Conservation (phyloP, 106 monocot species). For the Dioscorea alata region DNA sequence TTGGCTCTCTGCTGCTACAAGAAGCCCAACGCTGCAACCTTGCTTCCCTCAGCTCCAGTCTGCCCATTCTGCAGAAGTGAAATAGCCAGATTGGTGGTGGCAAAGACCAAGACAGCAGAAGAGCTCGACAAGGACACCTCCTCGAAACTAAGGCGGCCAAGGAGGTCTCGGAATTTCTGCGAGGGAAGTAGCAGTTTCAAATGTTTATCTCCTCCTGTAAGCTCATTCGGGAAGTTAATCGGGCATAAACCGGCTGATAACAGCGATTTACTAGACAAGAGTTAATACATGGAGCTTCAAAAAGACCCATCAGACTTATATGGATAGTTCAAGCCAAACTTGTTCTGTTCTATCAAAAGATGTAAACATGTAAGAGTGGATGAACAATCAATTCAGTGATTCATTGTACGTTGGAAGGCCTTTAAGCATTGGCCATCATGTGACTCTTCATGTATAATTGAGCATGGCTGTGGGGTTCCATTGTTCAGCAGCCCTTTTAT, state of each 20-base stretch:
- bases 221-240: conserved; percentile 21
- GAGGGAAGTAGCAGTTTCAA: conserved; percentile 41
- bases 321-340: no score
- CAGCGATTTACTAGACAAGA: neutral
- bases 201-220: conserved; percentile 19
- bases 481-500: no score
- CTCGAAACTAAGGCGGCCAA: conserved; percentile 10
- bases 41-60: conserved; percentile 4
- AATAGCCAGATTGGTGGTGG: conserved; percentile 13
- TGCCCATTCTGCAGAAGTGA: conserved; percentile 25
- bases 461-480: no score
- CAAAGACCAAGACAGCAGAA: neutral
- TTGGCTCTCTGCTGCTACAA: conserved; percentile 20
- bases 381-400: no score
- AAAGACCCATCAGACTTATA: no score
- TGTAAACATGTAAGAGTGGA: no score
- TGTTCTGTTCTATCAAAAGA: no score
- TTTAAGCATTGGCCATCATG: no score
- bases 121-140: neutral
- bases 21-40: conserved; percentile 11
- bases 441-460: no score
- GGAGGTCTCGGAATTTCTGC: conserved; percentile 13
- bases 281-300: no score
- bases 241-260: conserved; percentile 8
- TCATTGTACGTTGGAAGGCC: no score